phyloP scores from a whole-genome alignment of 805 yeast species.

The Monosporozyma servazzii region DNA sequence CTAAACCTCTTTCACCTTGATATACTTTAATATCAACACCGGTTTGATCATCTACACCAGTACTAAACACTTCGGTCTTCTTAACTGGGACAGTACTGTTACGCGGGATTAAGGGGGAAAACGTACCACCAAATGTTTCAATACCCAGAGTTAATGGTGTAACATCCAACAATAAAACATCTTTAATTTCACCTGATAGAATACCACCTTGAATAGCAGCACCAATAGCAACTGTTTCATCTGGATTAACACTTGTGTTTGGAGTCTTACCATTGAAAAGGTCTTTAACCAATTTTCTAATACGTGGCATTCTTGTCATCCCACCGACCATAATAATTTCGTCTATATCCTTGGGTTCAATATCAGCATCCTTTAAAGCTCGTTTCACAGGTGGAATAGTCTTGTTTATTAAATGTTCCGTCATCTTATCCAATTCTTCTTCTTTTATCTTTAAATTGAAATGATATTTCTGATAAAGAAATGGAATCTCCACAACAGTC shows the following conservation, averaged over 20 bases:
- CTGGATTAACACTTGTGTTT: constrained; percentile 73
- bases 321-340: constrained; percentile 79
- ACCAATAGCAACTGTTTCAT: constrained; percentile 86
- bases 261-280: constrained; percentile 52
- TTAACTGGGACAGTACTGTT: constrained; percentile 71
- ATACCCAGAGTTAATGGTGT: constrained; percentile 78
- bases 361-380: constrained; percentile 66
- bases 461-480: constrained; percentile 54
- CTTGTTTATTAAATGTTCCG: constrained; percentile 53
- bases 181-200: constrained; percentile 71
- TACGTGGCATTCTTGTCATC: constrained; percentile 84
- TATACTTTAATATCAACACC: constrained; percentile 72
- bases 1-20: constrained; percentile 76
- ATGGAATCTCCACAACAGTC: constrained; percentile 61
- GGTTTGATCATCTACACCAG: constrained; percentile 79
- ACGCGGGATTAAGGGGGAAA: constrained; percentile 69
- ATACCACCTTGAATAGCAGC: constrained; percentile 89
- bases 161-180: constrained; percentile 69
- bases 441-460: constrained; percentile 51
- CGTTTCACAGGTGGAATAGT: constrained; percentile 67
- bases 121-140: constrained; percentile 78
- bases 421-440: constrained; percentile 57
- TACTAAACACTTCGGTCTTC: constrained; percentile 64
- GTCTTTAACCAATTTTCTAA: constrained; percentile 50
- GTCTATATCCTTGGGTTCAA: constrained; percentile 56